These are phyloP conservation scores for Dactylellina drechsleri DNA, from an alignment of 2,329 filamentous ascomycete species.

Conservation along the genomic window DNA sequence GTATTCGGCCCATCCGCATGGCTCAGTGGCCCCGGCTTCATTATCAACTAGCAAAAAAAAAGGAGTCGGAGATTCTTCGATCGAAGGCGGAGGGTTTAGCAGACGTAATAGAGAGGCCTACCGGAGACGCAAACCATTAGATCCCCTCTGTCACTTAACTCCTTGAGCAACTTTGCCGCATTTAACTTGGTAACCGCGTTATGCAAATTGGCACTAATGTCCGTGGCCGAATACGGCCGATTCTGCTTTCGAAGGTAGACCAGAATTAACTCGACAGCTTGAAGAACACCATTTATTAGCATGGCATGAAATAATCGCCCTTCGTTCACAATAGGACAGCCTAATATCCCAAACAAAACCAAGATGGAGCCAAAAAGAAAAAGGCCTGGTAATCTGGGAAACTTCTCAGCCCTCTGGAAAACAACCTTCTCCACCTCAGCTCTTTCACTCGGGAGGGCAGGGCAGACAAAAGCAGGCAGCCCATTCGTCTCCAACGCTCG, in stretches of 20 bases:
- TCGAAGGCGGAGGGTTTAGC: slow-evolving; percentile 43
- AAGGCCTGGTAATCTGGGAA: slow-evolving; percentile 28
- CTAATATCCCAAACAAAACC: background rate
- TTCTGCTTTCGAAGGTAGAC: slow-evolving; percentile 62
- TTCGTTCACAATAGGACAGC: slow-evolving; percentile 11
- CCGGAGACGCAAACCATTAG: slow-evolving; percentile 70
- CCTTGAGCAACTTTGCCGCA: slow-evolving; percentile 71
- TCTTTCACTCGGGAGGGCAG: slow-evolving; percentile 22
- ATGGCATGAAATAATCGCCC: slow-evolving; percentile 9
- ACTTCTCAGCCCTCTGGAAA: slow-evolving; percentile 31
- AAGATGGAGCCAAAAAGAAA: slow-evolving; percentile 11
- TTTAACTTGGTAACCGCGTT: slow-evolving; percentile 71
- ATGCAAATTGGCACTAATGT: slow-evolving; percentile 71
- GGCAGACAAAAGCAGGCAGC: slow-evolving; percentile 1
- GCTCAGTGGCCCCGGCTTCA: background rate
- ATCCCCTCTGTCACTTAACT: slow-evolving; percentile 70
- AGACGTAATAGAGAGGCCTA: slow-evolving; percentile 58
- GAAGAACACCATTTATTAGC: background rate
- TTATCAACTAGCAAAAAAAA: background rate
- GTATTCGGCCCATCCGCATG: slow-evolving; percentile 38
- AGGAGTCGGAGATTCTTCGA: slow-evolving; percentile 25
- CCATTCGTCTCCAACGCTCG: slow-evolving; percentile 53
- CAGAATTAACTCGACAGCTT: slow-evolving; percentile 60
- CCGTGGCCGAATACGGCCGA: slow-evolving; percentile 64
- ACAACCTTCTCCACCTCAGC: slow-evolving; percentile 44